Percentiles rank a stretch among this genome's conserved stretches.
These are phyloP conservation scores for Hypoxylon perforatum DNA, from an alignment of 495 filamentous ascomycete genomes.

Conservation along the genomic window DNA sequence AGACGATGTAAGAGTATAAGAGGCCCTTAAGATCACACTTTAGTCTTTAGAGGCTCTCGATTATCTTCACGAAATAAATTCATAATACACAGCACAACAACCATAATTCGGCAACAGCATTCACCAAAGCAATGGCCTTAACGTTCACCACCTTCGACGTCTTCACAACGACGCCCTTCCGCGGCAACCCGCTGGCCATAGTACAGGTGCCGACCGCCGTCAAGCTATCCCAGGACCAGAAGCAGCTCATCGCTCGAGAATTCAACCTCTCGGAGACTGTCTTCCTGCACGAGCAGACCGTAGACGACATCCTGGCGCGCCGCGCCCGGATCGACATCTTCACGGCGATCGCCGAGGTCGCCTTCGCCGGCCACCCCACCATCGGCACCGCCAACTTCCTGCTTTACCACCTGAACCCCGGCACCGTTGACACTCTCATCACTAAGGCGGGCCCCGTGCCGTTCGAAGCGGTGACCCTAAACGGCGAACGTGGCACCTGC, in stretches of 20 bases:
- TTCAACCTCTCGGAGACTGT: constrained; percentile 88
- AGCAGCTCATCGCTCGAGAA: constrained; percentile 73
- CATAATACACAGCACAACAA: neutral
- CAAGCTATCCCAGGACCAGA: constrained; percentile 59
- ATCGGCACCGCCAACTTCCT: constrained; percentile 71
- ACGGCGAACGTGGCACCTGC: constrained; percentile 42
- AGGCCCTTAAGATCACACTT: neutral
- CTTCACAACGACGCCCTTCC: constrained; percentile 66
- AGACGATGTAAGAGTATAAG: constrained; percentile 6
- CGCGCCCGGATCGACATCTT: constrained; percentile 73
- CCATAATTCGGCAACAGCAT: neutral
- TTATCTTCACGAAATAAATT: neutral
- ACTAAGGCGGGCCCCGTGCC: constrained; percentile 69
- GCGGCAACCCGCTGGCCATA: constrained; percentile 74
- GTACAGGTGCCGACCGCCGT: constrained; percentile 57
- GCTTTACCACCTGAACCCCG: constrained; percentile 46
- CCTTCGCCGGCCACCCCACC: constrained; percentile 81
- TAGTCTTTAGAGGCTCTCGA: too few species aligned
- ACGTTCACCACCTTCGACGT: constrained; percentile 71
- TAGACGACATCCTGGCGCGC: constrained; percentile 18
- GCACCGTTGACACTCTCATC: constrained; percentile 52
- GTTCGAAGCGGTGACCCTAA: constrained; percentile 20
- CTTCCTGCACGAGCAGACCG: constrained; percentile 68
- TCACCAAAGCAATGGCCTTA: constrained; percentile 37
- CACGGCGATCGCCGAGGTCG: constrained; percentile 67